These are phyloP conservation scores for Capsella bursapastoris DNA, from an alignment of 345 rosid species.

Conservation along the genomic window DNA sequence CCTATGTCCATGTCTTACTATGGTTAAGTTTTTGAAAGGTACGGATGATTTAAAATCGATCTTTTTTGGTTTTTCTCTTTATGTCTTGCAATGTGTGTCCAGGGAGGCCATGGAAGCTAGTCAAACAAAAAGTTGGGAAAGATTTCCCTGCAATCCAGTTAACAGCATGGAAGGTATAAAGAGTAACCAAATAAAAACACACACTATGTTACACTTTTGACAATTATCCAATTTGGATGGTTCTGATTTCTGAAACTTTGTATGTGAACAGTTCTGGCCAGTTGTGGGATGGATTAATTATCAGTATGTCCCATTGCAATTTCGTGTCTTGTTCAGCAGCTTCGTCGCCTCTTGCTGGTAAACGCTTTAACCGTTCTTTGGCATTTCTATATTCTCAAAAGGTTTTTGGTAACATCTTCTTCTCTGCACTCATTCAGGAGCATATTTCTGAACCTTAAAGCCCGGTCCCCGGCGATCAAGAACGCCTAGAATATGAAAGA, in stretches of 20 bases:
- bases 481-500: constrained; percentile 48
- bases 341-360: constrained; percentile 84
- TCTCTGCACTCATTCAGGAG: constrained; percentile 52
- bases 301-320: constrained; percentile 78
- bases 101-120: constrained; percentile 82
- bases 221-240: neutral
- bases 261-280: constrained; percentile 78
- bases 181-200: neutral
- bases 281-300: constrained; percentile 85
- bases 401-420: neutral
- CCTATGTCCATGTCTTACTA: constrained; percentile 77
- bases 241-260: constrained; percentile 20
- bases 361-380: constrained; percentile 22
- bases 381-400: neutral
- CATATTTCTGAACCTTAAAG: constrained; percentile 84
- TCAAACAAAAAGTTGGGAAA: constrained; percentile 64
- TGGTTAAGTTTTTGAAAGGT: constrained; percentile 88
- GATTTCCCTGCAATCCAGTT: constrained; percentile 75
- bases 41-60: neutral
- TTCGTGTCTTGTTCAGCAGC: constrained; percentile 78
- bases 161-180: constrained; percentile 86
- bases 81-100: constrained; percentile 27
- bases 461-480: constrained; percentile 68
- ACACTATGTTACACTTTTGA: constrained; percentile 3
- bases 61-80: neutral